A percentile compares a stretch with the other conserved stretches of the same genome.
Evolutionary conservation across 2,329 filamentous ascomycete species (phyloP).

Genomic region (Alternaria longipes): DNA sequence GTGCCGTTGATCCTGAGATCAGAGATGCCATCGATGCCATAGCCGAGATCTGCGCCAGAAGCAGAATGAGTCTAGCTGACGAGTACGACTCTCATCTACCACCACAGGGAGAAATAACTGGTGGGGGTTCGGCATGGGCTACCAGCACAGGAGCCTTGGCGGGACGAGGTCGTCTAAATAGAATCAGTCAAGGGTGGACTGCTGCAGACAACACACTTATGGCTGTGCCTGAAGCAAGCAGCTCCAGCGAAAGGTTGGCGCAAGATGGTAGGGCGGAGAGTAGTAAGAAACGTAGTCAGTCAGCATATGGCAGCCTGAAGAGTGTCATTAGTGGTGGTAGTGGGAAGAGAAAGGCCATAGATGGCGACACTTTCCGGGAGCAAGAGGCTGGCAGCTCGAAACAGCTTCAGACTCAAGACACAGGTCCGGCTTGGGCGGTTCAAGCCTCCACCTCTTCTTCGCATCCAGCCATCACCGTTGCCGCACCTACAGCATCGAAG

Average conservation of each 20-base stretch:
- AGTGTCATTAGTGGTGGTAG: conserved; percentile 51
- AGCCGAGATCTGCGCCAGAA: conserved; percentile 69
- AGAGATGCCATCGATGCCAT: conserved; percentile 67
- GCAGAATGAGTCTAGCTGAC: conserved; percentile 68
- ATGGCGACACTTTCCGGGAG: conserved; percentile 31
- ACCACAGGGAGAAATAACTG: conserved; percentile 66
- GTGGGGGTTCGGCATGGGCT: conserved; percentile 38
- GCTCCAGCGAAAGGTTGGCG: conserved; percentile 54
- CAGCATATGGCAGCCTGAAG: conserved; percentile 51
- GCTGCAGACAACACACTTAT: conserved; percentile 54
- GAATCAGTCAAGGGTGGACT: conserved; percentile 46
- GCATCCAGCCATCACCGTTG: conserved; percentile 46
- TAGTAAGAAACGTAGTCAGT: conserved; percentile 46
- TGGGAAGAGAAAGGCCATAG: conserved; percentile 38
- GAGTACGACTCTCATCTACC: conserved; percentile 70
- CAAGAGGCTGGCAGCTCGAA: conserved; percentile 26
- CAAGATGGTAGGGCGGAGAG: conserved; percentile 37
- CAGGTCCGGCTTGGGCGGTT: conserved; percentile 41
- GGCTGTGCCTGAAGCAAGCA: conserved; percentile 59
- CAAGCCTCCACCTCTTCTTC: conserved; percentile 34
- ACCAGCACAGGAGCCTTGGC: conserved; percentile 40
- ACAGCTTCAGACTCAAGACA: conserved; percentile 19
- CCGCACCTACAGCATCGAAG: conserved; percentile 47
- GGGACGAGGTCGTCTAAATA: conserved; percentile 43
- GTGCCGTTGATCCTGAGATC: conserved; percentile 67